Evolutionary conservation across 495 filamentous ascomycete genomes (phyloP), one percentile per base, ranked within the genome.

Genomic region (Clohesyomyces aquaticus): DNA sequence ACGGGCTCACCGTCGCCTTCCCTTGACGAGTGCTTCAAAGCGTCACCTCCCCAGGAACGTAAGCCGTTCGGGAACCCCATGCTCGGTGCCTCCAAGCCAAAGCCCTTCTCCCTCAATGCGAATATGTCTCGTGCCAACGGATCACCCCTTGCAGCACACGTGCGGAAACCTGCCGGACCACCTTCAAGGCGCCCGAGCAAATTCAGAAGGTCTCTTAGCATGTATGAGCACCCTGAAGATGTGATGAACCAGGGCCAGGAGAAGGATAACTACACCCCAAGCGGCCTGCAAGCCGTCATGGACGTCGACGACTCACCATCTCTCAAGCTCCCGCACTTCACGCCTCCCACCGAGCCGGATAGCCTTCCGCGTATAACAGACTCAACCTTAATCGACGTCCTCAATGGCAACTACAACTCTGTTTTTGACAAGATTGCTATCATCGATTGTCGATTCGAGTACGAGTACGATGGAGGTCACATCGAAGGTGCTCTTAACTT

Each of bases 361-460:
- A 85, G 81, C 70, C 83, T 99, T 68, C 93, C 93, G 57, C 88
- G 95, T 61, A 96, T 99, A 72, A 83, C 86, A 23, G 85, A 87
- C 64, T 77, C 81, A 23, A 96, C 90, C 18, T 82, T 98, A 72
- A 77, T 95, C 51, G 83, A 90, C 12, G 82, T 99, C n/a, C 79
- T 98, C 49, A 89, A 96, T 75, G 91, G 91, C 38, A 88, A 90
- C 68, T 97, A 87, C 74, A 83, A 85, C 59, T 80, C 85, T 16
- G 68, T 82, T 1, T 98, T 87, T 70, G 86, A 90, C 53, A 82
- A 91, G 61, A 86, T 88, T 64, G 81, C 94, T 74, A 79, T 99
- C 66, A 85, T 99, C 54, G 95, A 99, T 71, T 99, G 95, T 72
- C 89, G 94, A 11, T 99, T 99, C 73, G 95, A 98, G 76, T 99